These are phyloP conservation scores for Nitzschia sp. DNA, from an alignment of 108 stramenopile species.

Conservation along the genomic window DNA sequence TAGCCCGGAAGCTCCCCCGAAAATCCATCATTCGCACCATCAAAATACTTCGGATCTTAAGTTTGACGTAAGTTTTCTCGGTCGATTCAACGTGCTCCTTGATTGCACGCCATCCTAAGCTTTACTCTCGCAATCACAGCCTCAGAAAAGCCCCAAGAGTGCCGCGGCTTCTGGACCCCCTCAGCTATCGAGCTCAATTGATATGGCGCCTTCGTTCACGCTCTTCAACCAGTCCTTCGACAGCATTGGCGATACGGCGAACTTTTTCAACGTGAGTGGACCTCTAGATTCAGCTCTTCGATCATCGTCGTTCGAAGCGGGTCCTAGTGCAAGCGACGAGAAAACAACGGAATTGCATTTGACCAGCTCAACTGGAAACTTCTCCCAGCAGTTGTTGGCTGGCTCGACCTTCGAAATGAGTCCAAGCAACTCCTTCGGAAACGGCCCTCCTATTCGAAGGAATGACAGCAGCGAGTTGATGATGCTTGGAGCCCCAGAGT, in stretches of 20 bases:
- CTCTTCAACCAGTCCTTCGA: slow-evolving; percentile 88
- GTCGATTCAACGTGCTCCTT: not conserved
- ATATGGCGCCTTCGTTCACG: slow-evolving; percentile 71
- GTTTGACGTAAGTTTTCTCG: slow-evolving; percentile 22
- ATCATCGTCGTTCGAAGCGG: slow-evolving; percentile 58
- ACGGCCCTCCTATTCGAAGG: slow-evolving; percentile 23
- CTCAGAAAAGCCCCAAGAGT: slow-evolving; percentile 62
- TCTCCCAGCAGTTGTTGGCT: slow-evolving; percentile 31
- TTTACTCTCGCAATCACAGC: slow-evolving; percentile 20
- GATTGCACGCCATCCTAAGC: not conserved
- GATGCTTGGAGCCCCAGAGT: slow-evolving; percentile 38
- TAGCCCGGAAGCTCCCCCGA: slow-evolving; percentile 52
- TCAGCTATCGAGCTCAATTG: slow-evolving; percentile 47
- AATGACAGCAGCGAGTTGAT: slow-evolving; percentile 35
- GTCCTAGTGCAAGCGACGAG: slow-evolving; percentile 39
- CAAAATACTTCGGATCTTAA: slow-evolving; percentile 21
- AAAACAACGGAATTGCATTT: slow-evolving; percentile 31
- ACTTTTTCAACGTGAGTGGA: slow-evolving; percentile 55
- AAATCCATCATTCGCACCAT: slow-evolving; percentile 41
- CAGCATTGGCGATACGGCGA: slow-evolving; percentile 62
- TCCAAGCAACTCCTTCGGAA: slow-evolving; percentile 62
- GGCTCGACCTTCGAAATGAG: slow-evolving; percentile 56
- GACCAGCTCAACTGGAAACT: slow-evolving; percentile 29
- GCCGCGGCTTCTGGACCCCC: slow-evolving; percentile 24
- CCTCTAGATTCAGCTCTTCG: slow-evolving; percentile 60